Base-by-base conservation (phyloP, 495 filamentous ascomycete species). In the Aspergillus biplanus region DNA sequence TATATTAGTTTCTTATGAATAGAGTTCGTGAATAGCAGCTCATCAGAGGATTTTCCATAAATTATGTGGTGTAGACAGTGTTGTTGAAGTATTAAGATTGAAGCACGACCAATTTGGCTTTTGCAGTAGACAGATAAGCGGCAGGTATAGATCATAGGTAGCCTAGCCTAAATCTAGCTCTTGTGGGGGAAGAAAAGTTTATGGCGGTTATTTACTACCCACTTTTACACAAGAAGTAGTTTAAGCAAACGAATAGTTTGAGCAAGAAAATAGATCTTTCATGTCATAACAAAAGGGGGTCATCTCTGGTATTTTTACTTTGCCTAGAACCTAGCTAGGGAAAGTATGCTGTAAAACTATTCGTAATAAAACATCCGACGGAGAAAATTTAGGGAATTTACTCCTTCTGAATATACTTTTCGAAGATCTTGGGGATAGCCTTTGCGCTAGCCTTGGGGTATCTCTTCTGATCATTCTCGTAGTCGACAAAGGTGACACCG, bases 371-470 rank as follows among this genome's bases (percentile, higher is more conserved):
- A 15, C 13, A 58, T 33, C 7, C 32, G 12, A 61, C 18, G n/a
- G 9, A 61, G 27, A 21, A 32, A 46, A 42, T 8, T 27, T 12
- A 5, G 16, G 16, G 18, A 31, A n/a, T 52, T 58, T 35, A 64
- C 32, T 39, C 56, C 63, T 78, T 80, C 59, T 73, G 56, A 42
- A 81, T 78, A 55, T 74, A 72, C 33, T 71, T 68, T 8, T 77
- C 80, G 69, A 93, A 90, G 69, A 92, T 81, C 61, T 82, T 73
- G 56, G 85, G 79, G 66, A 92, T 79, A 65, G 78, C 81, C 75
- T 79, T 86, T 7, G 89, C 90, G 73, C 89, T 92, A 79, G 91
- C 89, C 85, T 93, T 93, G 33, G 89, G 89, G 57, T 88, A 82
- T 44, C 90, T 77, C 81, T 90, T 89, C 80, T 92, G 89, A 34